These are phyloP conservation scores for Boletus semigastroideus DNA, from an alignment of 1,284 basidiomycete genomes.

Conservation along the genomic window DNA sequence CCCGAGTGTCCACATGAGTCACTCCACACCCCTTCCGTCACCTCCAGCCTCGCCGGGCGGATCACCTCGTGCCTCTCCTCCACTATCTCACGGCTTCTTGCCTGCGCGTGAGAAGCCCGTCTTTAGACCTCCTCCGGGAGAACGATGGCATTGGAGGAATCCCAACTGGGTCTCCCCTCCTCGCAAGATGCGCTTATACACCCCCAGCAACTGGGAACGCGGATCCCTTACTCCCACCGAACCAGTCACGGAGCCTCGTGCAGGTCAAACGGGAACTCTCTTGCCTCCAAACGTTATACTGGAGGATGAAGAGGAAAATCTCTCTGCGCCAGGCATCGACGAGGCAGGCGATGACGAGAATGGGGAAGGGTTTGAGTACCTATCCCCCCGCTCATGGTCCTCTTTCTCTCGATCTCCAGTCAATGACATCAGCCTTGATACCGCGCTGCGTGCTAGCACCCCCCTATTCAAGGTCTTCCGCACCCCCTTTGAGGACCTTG, in stretches of 20 bases:
- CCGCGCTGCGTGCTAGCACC: constrained; percentile 32
- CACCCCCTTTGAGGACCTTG: constrained; percentile 31
- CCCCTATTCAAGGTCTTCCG: constrained; percentile 37
- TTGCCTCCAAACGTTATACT: constrained; percentile 2
- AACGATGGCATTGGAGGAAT: constrained; percentile 35
- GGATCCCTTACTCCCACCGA: constrained; percentile 33
- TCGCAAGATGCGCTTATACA: constrained; percentile 27
- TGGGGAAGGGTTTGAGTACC: constrained; percentile 14
- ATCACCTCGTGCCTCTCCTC: constrained; percentile 21
- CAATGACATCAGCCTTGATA: constrained; percentile 25
- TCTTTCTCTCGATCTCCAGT: constrained; percentile 29
- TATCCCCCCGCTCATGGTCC: constrained; percentile 26
- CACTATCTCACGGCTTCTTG: constrained; percentile 15
- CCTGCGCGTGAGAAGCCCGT: constrained; percentile 19
- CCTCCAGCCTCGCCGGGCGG: constrained; percentile 28
- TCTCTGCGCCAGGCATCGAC: not conserved
- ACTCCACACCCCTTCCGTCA: constrained; percentile 29
- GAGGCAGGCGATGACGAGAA: constrained; percentile 2
- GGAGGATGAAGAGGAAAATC: constrained; percentile 12
- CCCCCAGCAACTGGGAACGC: constrained; percentile 23
- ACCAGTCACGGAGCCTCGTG: constrained; percentile 25
- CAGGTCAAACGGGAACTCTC: constrained; percentile 2
- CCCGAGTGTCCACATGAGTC: constrained; percentile 19
- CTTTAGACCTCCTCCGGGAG: constrained; percentile 31
- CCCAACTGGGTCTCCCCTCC: constrained; percentile 38